These are phyloP conservation scores for Alloascoidea hylecoeti DNA, from an alignment of 805 yeast genomes.

Conservation along the genomic window DNA sequence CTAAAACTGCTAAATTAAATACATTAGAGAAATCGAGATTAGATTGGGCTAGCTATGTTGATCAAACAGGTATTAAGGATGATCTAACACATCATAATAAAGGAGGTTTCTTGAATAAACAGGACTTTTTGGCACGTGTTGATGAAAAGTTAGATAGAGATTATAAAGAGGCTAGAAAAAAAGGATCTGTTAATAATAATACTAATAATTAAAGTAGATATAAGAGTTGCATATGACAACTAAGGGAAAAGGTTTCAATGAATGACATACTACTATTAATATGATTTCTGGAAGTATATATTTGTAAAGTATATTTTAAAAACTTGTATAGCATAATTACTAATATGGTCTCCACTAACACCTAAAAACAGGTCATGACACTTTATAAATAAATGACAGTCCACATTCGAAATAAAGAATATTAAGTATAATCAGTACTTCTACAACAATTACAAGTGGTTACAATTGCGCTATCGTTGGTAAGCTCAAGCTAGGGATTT, in stretches of 20 bases:
- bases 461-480: too few relatives aligned
- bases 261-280: too few relatives aligned
- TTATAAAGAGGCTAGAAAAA: conserved; percentile 25
- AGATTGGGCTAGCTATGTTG: conserved; percentile 94
- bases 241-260: not conserved
- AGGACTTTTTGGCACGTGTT: conserved; percentile 73
- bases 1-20: conserved; percentile 67
- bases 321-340: too few relatives aligned
- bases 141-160: conserved; percentile 42
- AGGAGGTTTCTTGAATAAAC: conserved; percentile 84
- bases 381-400: too few relatives aligned
- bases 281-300: too few relatives aligned
- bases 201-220: not conserved
- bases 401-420: too few relatives aligned
- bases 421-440: too few relatives aligned
- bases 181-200: conserved; percentile 2
- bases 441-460: too few relatives aligned
- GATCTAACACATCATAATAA: conserved; percentile 72
- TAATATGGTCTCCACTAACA: too few relatives aligned
- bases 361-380: too few relatives aligned
- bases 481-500: too few relatives aligned
- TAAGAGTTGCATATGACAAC: not conserved
- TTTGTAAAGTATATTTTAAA: too few relatives aligned
- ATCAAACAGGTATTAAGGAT: conserved; percentile 68
- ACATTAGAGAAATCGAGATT: conserved; percentile 86